These are phyloP conservation scores for Cordyceps farinosa DNA, from an alignment of 2,329 filamentous ascomycete genomes.

Conservation along the genomic window DNA sequence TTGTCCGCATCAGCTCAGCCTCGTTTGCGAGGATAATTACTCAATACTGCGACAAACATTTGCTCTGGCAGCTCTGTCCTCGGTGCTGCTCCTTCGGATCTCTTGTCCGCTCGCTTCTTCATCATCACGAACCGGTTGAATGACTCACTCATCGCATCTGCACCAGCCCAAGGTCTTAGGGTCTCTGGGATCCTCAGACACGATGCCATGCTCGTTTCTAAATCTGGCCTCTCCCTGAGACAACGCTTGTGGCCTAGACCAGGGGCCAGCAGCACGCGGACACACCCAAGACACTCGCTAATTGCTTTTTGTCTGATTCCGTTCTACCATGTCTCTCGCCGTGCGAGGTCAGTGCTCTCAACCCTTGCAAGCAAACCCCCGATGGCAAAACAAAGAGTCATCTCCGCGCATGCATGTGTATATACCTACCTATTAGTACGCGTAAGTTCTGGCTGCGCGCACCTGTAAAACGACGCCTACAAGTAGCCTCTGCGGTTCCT, in stretches of 20 bases:
- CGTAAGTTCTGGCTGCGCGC: too few relatives aligned
- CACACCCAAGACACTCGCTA: not conserved
- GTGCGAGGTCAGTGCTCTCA: not conserved
- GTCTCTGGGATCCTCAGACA: not conserved
- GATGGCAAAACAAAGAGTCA: too few relatives aligned
- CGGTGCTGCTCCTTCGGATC: too few relatives aligned
- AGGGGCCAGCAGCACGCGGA: not conserved
- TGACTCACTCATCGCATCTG: slow-evolving; percentile 1
- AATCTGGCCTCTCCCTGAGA: slow-evolving; percentile 7
- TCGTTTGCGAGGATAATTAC: not conserved
- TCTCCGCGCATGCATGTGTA: too few relatives aligned
- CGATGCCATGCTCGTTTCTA: slow-evolving; percentile 2
- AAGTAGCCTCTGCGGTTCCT: too few relatives aligned
- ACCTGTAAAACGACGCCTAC: too few relatives aligned
- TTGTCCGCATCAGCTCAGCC: not conserved
- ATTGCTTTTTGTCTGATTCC: not conserved
- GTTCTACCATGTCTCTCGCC: not conserved
- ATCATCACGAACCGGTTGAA: not conserved
- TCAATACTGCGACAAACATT: too few relatives aligned
- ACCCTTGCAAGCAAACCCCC: not conserved
- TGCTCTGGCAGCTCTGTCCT: not conserved
- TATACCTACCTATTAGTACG: too few relatives aligned
- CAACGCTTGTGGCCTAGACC: slow-evolving; percentile 2
- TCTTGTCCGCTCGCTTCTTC: not conserved
- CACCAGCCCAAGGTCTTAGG: not conserved